phyloP scores from a whole-genome alignment of 176 grass and related monocot species.

The Neostapfia colusana region DNA sequence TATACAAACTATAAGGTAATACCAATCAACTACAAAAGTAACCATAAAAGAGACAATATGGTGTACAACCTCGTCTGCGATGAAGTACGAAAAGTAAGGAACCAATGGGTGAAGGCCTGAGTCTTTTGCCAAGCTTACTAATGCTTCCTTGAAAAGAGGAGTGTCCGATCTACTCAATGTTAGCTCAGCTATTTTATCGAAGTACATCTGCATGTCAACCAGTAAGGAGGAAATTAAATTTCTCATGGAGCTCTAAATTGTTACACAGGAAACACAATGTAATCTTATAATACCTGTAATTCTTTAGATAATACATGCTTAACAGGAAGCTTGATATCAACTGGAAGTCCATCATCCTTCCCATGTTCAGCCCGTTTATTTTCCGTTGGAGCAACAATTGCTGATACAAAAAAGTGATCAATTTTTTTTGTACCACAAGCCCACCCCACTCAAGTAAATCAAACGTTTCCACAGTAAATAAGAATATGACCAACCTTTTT shows the following conservation, averaged over 20 bases:
- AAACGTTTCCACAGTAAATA: not conserved
- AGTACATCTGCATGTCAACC: conserved; percentile 75
- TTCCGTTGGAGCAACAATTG: conserved; percentile 64
- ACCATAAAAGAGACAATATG: conserved; percentile 5
- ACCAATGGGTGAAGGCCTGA: conserved; percentile 88
- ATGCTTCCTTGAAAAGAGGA: conserved; percentile 72
- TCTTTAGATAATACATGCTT: conserved; percentile 96
- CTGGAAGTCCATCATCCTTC: conserved; percentile 76
- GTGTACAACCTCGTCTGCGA: conserved; percentile 68
- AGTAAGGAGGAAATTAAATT: conserved; percentile 41
- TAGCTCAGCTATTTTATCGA: conserved; percentile 94
- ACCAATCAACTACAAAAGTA: not conserved
- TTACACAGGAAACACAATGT: not conserved
- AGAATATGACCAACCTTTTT: conserved; percentile 5
- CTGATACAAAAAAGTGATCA: conserved; percentile 45
- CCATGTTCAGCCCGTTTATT: conserved; percentile 68
- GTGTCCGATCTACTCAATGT: conserved; percentile 74
- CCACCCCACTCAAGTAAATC: not conserved
- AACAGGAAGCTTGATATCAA: conserved; percentile 92
- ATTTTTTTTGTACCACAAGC: not conserved
- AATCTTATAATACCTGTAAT: conserved; percentile 55
- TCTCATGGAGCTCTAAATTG: not conserved
- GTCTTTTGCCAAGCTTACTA: conserved; percentile 89
- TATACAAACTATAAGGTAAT: conserved; percentile 32
- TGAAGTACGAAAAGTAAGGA: conserved; percentile 97